Conservation (phyloP, 306 rosid genomes). For the Trifolium repens region DNA sequence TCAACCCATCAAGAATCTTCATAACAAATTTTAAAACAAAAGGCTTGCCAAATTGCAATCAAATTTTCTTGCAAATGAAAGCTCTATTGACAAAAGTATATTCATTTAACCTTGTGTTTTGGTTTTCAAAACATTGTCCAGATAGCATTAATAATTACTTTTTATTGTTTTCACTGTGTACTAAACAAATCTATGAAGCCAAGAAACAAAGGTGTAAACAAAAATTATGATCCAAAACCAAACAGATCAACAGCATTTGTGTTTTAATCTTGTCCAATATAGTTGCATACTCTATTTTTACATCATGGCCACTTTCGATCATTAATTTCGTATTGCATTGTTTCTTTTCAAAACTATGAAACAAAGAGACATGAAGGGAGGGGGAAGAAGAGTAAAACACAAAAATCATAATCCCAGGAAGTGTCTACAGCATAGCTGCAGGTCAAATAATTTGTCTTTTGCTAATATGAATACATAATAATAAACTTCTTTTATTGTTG, state of each 20-base stretch:
- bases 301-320: constrained; percentile 21
- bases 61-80: too few relatives aligned
- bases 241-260: background rate
- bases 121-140: background rate
- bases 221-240: background rate
- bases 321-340: constrained; percentile 4
- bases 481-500: constrained; percentile 49
- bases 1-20: background rate
- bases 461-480: constrained; percentile 45
- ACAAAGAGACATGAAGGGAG: background rate
- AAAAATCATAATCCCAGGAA: constrained; percentile 34
- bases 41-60: background rate
- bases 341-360: background rate
- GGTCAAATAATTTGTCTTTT: constrained; percentile 44
- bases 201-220: background rate
- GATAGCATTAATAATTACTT: background rate
- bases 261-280: constrained; percentile 5
- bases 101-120: background rate
- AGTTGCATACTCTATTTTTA: constrained; percentile 8
- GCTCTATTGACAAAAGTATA: too few relatives aligned
- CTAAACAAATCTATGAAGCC: background rate
- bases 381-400: background rate
- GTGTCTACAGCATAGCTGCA: constrained; percentile 37
- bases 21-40: too few relatives aligned
- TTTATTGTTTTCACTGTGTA: background rate